phyloP scores from a whole-genome alignment of 306 rosid genomes.

The Rosa chinensis region DNA sequence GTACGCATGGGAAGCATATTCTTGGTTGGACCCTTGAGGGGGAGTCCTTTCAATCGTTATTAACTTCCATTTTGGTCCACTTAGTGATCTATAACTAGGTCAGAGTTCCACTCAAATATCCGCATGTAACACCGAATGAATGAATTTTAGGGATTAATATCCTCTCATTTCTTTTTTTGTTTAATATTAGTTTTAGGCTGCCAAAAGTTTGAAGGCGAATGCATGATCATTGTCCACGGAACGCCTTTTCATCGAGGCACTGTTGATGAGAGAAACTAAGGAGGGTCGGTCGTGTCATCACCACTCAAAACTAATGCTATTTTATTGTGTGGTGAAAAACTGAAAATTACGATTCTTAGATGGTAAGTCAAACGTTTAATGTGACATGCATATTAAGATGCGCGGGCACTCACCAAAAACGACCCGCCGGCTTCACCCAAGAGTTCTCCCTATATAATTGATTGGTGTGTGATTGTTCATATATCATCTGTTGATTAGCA shows the following conservation, averaged over 20 bases:
- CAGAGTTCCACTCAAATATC: neutral
- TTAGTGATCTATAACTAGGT: neutral
- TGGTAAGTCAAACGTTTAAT: no score
- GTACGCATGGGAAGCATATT: neutral
- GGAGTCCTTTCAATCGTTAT: neutral
- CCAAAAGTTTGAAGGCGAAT: neutral
- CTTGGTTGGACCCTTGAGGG: neutral
- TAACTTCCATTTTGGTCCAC: neutral
- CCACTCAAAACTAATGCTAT: neutral
- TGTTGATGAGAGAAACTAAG: neutral
- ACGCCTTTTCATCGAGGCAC: neutral
- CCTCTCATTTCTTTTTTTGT: slow-evolving; percentile 3
- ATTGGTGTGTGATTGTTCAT: no score
- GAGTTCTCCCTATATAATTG: no score
- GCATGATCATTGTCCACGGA: neutral
- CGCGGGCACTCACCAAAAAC: no score
- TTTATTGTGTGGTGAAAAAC: neutral
- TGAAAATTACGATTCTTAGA: no score
- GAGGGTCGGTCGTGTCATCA: neutral
- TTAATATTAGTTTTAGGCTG: neutral
- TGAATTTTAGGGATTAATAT: neutral
- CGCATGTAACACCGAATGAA: neutral
- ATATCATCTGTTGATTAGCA: no score
- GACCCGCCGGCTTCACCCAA: no score
- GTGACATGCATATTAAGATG: no score